Percentiles rank a stretch among this genome's conserved stretches.
phyloP scores from a whole-genome alignment of 164 flowering plant genomes.

The Dillenia turbinata region DNA sequence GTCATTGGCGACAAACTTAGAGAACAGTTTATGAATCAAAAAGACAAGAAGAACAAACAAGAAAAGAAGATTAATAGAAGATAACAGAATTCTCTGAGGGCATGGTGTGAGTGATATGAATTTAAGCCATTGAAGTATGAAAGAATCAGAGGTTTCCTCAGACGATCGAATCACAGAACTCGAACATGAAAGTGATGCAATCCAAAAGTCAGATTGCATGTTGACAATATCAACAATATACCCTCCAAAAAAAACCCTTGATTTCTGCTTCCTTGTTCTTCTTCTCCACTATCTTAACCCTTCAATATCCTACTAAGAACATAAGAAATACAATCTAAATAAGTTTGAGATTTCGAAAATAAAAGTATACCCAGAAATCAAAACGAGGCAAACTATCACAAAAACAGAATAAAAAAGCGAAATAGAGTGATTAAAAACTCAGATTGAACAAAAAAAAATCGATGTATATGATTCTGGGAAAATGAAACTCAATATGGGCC shows the following conservation, averaged over 20 bases:
- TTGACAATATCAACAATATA: background rate
- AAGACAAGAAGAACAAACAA: conserved; percentile 38
- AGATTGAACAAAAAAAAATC: too few relatives aligned
- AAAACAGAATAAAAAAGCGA: too few relatives aligned
- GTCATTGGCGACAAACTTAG: conserved; percentile 24
- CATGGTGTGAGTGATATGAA: conserved; percentile 84
- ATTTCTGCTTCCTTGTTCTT: background rate
- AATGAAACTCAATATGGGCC: too few relatives aligned
- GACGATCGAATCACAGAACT: conserved; percentile 16
- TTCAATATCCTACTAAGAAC: too few relatives aligned
- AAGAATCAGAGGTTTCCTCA: conserved; percentile 12
- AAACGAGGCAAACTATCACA: too few relatives aligned
- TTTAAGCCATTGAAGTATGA: conserved; percentile 50
- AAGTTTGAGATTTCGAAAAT: too few relatives aligned
- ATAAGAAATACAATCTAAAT: too few relatives aligned
- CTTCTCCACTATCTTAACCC: background rate
- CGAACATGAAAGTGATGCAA: conserved; percentile 44
- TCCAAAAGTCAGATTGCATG: conserved; percentile 41
- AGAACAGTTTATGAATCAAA: conserved; percentile 38
- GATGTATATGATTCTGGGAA: too few relatives aligned
- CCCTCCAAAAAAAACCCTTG: background rate
- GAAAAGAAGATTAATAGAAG: conserved; percentile 51
- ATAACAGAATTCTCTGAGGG: conserved; percentile 61
- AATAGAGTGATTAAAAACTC: too few relatives aligned
- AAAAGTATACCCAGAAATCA: too few relatives aligned